Conservation (phyloP, 148 eudicot genomes). For the Rhododendron vialii region DNA sequence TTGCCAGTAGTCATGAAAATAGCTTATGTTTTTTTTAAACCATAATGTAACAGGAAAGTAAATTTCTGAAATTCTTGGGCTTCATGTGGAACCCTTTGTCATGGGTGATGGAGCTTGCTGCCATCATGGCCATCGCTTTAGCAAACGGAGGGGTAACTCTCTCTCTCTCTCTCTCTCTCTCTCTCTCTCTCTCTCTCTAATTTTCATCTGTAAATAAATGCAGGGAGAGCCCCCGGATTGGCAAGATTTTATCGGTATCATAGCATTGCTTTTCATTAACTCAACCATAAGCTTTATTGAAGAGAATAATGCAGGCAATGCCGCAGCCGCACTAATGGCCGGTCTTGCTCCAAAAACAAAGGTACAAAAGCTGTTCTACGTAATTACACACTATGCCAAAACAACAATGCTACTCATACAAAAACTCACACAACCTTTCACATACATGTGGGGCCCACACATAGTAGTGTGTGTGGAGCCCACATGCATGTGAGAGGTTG, state of each 20-base stretch:
- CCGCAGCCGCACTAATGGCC: conserved; percentile 83
- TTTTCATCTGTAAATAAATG: background rate
- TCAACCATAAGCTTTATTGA: conserved; percentile 77
- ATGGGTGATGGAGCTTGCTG: conserved; percentile 88
- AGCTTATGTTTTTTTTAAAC: background rate
- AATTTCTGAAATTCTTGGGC: conserved; percentile 61
- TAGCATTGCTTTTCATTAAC: conserved; percentile 54
- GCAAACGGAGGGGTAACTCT: conserved; percentile 69
- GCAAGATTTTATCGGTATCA: conserved; percentile 77
- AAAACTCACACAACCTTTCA: too few relatives aligned
- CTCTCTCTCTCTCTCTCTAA: background rate
- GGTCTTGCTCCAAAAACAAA: conserved; percentile 83
- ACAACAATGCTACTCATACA: too few relatives aligned
- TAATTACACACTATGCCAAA: background rate
- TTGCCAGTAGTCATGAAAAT: background rate
- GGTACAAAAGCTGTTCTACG: conserved; percentile 23
- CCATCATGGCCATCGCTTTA: conserved; percentile 72
- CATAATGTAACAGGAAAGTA: conserved; percentile 47
- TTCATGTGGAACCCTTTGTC: conserved; percentile 91
- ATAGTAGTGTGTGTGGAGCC: too few relatives aligned
- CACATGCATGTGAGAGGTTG: too few relatives aligned
- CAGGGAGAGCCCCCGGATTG: conserved; percentile 79
- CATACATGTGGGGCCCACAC: too few relatives aligned
- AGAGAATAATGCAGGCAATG: conserved; percentile 85
- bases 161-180: background rate